Evolutionary conservation across 805 yeast species (phyloP).

Genomic region (Zygoascus bituminiphila): DNA sequence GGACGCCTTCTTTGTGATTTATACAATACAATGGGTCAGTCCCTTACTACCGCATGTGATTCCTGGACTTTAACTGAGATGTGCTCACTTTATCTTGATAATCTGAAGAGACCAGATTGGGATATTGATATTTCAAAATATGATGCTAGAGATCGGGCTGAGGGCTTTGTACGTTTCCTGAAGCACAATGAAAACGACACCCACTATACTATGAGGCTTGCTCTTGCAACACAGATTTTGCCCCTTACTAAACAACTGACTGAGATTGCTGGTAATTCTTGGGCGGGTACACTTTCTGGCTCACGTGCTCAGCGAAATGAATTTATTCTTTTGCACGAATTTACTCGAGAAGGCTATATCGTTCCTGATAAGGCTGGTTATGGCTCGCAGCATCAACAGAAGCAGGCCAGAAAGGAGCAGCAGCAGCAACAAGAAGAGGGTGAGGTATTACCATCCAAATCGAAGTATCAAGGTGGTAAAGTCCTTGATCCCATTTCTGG

Average conservation of each 20-base stretch:
- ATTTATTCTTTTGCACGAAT: constrained; percentile 85
- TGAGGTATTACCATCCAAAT: constrained; percentile 8
- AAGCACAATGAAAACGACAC: constrained; percentile 62
- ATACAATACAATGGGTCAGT: constrained; percentile 91
- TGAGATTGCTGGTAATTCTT: constrained; percentile 90
- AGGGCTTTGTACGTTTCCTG: constrained; percentile 58
- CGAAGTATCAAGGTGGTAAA: constrained; percentile 79
- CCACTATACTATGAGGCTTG: constrained; percentile 63
- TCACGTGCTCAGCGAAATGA: constrained; percentile 96
- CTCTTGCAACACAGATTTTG: constrained; percentile 74
- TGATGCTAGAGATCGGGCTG: constrained; percentile 44
- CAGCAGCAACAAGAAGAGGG: constrained; percentile 47
- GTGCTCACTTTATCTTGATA: constrained; percentile 66
- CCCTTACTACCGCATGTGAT: constrained; percentile 83
- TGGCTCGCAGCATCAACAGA: constrained; percentile 18
- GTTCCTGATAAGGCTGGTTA: constrained; percentile 75
- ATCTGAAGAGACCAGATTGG: constrained; percentile 58
- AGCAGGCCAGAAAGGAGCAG: constrained; percentile 22
- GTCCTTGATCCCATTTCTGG: constrained; percentile 98
- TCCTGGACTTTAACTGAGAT: constrained; percentile 92
- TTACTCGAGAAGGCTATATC: constrained; percentile 65
- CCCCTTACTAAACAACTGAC: constrained; percentile 89
- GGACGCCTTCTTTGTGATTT: constrained; percentile 90
- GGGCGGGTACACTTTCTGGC: constrained; percentile 92
- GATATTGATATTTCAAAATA: constrained; percentile 61